These are phyloP conservation scores for Globisporangium radiosum DNA, from an alignment of 352 stramenopile genomes.

Conservation along the genomic window DNA sequence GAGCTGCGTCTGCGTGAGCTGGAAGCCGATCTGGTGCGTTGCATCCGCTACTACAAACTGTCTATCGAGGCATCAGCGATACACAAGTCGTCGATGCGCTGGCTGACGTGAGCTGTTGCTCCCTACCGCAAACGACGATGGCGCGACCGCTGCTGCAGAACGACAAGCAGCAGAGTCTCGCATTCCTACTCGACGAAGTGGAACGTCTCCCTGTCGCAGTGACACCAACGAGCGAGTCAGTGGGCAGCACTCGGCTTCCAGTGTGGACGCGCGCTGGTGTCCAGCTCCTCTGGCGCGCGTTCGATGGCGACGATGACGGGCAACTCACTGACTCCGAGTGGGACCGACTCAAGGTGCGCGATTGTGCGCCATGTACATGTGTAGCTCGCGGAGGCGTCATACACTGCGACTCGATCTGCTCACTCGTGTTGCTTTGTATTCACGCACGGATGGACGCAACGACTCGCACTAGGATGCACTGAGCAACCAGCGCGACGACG, in stretches of 20 bases:
- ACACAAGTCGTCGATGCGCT: neutral
- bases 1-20: constrained; percentile 40
- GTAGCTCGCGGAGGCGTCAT: neutral
- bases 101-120: neutral
- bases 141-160: constrained; percentile 19
- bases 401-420: too few species aligned
- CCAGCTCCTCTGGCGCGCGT: constrained; percentile 33
- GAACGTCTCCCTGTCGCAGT: constrained; percentile 19
- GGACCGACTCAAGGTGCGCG: constrained; percentile 29
- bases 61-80: neutral
- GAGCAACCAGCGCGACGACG: constrained; percentile 13
- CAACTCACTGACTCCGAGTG: constrained; percentile 23
- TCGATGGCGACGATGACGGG: constrained; percentile 25
- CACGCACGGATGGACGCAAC: too few species aligned
- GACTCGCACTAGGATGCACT: constrained; percentile 18
- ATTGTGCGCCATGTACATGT: neutral
- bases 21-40: constrained; percentile 39
- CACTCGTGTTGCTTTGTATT: too few species aligned
- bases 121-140: too few species aligned
- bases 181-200: constrained; percentile 32
- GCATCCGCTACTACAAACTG: neutral
- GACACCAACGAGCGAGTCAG: too few species aligned
- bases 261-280: too few species aligned
- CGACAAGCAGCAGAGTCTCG: constrained; percentile 46
- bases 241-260: too few species aligned